Percentiles rank a stretch among this genome's conserved stretches.
These are phyloP conservation scores for Pleurotus tuoliensis DNA, from an alignment of 768 basidiomycete genomes.

Conservation along the genomic window DNA sequence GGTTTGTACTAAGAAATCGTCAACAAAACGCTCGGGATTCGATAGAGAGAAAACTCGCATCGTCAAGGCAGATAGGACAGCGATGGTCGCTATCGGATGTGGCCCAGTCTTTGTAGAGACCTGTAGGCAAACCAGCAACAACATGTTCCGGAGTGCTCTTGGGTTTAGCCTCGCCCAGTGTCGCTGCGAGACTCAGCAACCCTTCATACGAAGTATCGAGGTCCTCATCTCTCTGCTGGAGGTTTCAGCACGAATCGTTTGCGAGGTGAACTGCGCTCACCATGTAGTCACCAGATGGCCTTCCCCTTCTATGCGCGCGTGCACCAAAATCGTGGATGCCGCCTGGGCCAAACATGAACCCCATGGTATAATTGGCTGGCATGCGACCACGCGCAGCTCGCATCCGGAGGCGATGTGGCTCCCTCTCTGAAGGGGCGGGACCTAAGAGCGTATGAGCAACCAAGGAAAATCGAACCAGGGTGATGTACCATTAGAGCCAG, in stretches of 20 bases:
- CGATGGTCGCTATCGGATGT: slow-evolving; percentile 62
- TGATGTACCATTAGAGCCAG: too few relatives aligned
- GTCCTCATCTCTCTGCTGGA: slow-evolving; percentile 63
- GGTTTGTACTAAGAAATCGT: slow-evolving; percentile 50
- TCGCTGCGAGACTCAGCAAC: slow-evolving; percentile 51
- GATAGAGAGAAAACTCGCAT: slow-evolving; percentile 46
- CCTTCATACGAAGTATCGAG: slow-evolving; percentile 76
- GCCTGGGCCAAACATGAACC: slow-evolving; percentile 14
- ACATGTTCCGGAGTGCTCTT: slow-evolving; percentile 60
- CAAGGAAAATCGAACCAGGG: not conserved
- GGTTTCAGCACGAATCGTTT: not conserved
- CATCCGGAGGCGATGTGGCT: not conserved
- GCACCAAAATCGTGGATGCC: slow-evolving; percentile 11
- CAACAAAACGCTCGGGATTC: slow-evolving; percentile 8
- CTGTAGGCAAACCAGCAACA: slow-evolving; percentile 55
- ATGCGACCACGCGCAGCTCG: not conserved
- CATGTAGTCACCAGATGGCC: slow-evolving; percentile 43
- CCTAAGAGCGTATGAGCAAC: not conserved
- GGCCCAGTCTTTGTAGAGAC: slow-evolving; percentile 65
- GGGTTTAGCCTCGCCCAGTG: slow-evolving; percentile 67
- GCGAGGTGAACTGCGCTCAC: slow-evolving; percentile 31
- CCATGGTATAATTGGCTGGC: not conserved
- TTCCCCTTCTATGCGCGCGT: slow-evolving; percentile 15
- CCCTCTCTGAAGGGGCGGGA: not conserved
- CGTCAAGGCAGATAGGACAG: slow-evolving; percentile 84